Evolutionary conservation across 441 rosid genomes (phyloP).

Genomic region (Aleurites moluccanus): DNA sequence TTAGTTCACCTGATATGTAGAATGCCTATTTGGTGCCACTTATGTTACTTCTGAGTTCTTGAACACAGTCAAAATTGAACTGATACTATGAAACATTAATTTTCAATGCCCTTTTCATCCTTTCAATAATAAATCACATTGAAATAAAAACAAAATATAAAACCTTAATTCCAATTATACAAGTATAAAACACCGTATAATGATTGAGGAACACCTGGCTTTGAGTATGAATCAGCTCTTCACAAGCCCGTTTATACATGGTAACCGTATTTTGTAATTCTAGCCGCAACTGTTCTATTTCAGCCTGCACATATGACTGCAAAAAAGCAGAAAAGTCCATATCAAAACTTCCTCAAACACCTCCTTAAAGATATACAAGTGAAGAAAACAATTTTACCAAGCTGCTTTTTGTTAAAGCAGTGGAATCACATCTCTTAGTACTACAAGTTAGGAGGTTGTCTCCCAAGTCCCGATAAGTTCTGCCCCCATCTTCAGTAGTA

Average conservation of each 20-base stretch:
- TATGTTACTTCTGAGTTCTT: constrained; percentile 3
- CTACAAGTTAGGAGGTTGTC: constrained; percentile 27
- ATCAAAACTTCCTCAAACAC: constrained; percentile 19
- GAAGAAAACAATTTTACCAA: constrained; percentile 38
- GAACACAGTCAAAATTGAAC: background rate
- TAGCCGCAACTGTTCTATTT: constrained; percentile 61
- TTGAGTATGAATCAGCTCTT: constrained; percentile 71
- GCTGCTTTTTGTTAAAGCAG: constrained; percentile 35
- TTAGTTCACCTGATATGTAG: background rate
- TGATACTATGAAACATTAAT: background rate
- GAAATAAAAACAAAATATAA: background rate
- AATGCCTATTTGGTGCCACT: background rate
- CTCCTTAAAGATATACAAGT: constrained; percentile 2
- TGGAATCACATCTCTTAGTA: constrained; percentile 27
- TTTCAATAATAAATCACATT: background rate
- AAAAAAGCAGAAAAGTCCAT: constrained; percentile 18
- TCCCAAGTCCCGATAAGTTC: constrained; percentile 24
- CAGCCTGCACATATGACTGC: constrained; percentile 55
- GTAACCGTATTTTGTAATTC: constrained; percentile 60
- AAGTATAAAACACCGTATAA: background rate
- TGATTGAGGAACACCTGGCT: constrained; percentile 51
- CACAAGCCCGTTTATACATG: constrained; percentile 72
- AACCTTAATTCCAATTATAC: background rate
- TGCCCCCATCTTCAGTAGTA: constrained; percentile 29
- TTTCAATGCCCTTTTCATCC: background rate